Percentiles rank a stretch among this genome's conserved stretches.
These are phyloP conservation scores for Anisogramma anomala DNA, from an alignment of 2,329 filamentous ascomycete genomes.

Conservation along the genomic window DNA sequence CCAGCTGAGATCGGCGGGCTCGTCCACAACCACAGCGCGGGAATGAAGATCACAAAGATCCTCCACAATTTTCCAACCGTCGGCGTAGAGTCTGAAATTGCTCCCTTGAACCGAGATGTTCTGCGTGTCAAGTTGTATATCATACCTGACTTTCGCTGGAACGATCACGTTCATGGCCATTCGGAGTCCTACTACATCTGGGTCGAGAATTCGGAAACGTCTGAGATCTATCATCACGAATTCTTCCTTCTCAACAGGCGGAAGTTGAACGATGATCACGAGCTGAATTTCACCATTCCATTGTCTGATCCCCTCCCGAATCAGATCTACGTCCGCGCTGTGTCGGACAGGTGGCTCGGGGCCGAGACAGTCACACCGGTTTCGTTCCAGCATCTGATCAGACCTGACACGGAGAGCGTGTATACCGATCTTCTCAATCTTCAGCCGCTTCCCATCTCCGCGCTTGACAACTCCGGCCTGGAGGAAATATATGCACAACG, in stretches of 20 bases:
- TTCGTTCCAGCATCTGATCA: constrained; percentile 94
- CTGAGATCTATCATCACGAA: constrained; percentile 95
- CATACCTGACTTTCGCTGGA: constrained; percentile 87
- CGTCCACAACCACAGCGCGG: constrained; percentile 84
- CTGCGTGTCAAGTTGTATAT: constrained; percentile 80
- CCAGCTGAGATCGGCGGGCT: constrained; percentile 76
- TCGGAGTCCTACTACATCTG: constrained; percentile 98
- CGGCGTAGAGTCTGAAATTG: constrained; percentile 84
- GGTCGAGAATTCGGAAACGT: constrained; percentile 97
- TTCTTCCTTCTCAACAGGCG: constrained; percentile 85
- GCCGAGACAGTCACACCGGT: constrained; percentile 92
- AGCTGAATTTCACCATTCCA: constrained; percentile 95
- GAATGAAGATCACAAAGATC: constrained; percentile 66
- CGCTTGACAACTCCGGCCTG: constrained; percentile 73
- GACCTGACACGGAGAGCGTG: constrained; percentile 92
- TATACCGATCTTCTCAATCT: constrained; percentile 91
- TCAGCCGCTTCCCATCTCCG: constrained; percentile 77
- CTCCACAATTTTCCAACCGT: constrained; percentile 88
- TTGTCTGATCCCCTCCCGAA: constrained; percentile 84
- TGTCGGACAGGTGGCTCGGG: constrained; percentile 93
- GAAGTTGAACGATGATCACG: constrained; percentile 91
- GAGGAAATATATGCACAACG: constrained; percentile 81
- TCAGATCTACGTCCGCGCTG: constrained; percentile 89
- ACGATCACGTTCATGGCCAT: constrained; percentile 82
- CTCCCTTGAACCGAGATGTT: constrained; percentile 87